phyloP scores from a whole-genome alignment of 2,329 filamentous ascomycete genomes.

The Colletotrichum lindemuthianum region DNA sequence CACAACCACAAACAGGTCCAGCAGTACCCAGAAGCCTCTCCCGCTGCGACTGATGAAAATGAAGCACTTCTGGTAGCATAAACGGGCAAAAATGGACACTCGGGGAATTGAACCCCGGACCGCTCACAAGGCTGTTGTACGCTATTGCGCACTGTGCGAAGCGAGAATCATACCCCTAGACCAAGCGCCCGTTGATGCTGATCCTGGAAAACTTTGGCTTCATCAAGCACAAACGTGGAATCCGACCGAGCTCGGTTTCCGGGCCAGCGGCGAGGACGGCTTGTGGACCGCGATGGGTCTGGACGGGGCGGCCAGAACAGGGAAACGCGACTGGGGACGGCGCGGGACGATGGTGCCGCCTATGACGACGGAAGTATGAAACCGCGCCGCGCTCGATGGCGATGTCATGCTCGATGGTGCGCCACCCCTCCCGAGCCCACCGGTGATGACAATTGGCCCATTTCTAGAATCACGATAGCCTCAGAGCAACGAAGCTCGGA shows the following conservation, averaged over 20 bases:
- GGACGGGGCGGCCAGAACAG: slow-evolving; percentile 10
- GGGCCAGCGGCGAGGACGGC: background rate
- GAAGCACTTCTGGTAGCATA: too few relatives aligned
- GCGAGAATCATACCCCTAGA: slow-evolving; percentile 35
- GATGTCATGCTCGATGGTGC: background rate
- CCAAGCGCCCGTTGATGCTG: slow-evolving; percentile 16
- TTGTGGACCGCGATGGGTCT: slow-evolving; percentile 6
- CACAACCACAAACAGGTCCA: too few relatives aligned
- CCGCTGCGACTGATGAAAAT: too few relatives aligned
- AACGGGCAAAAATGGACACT: slow-evolving; percentile 21
- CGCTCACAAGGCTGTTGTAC: slow-evolving; percentile 14
- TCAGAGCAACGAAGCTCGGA: slow-evolving; percentile 15
- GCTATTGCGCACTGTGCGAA: slow-evolving; percentile 11
- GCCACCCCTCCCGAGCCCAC: slow-evolving; percentile 7
- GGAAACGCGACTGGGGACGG: background rate
- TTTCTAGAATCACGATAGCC: slow-evolving; percentile 2
- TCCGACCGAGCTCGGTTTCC: background rate
- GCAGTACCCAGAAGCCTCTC: too few relatives aligned
- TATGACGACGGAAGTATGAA: slow-evolving; percentile 22
- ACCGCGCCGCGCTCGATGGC: background rate
- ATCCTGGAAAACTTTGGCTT: rapidly evolving
- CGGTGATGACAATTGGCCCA: slow-evolving; percentile 9
- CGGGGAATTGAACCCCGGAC: slow-evolving; percentile 34
- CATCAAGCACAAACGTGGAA: rapidly evolving
- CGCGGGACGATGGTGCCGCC: slow-evolving; percentile 12